Evolutionary conservation across 805 yeast genomes (phyloP).

Genomic region (Candida pseudoglaebosa): DNA sequence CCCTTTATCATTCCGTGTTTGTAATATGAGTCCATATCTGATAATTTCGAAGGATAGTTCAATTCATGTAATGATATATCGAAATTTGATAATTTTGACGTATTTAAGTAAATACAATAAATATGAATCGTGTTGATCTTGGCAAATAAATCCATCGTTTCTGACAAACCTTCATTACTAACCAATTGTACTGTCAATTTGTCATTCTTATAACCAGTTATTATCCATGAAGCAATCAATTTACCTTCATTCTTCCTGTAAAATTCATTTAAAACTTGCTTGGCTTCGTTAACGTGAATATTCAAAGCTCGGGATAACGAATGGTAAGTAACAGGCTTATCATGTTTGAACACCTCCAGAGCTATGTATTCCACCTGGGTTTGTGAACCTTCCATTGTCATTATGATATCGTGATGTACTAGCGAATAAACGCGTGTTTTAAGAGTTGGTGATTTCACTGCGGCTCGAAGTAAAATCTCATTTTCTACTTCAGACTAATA

Average conservation of each 20-base stretch:
- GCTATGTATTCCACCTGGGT: slow-evolving; percentile 30
- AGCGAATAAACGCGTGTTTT: neutral
- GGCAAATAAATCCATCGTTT: slow-evolving; percentile 23
- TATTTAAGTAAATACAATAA: slow-evolving; percentile 27
- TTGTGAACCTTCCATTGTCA: slow-evolving; percentile 31
- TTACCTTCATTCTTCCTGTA: slow-evolving; percentile 30
- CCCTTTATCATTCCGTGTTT: slow-evolving; percentile 32
- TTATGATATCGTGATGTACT: slow-evolving; percentile 5
- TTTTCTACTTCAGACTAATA: no score
- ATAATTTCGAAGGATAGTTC: slow-evolving; percentile 10
- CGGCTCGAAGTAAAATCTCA: neutral
- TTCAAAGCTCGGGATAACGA: slow-evolving; percentile 36
- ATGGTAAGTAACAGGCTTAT: slow-evolving; percentile 36
- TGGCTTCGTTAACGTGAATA: slow-evolving; percentile 38
- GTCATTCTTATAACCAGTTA: slow-evolving; percentile 31
- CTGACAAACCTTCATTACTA: slow-evolving; percentile 22
- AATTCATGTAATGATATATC: slow-evolving; percentile 18
- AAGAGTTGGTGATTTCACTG: neutral
- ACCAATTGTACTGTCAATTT: slow-evolving; percentile 16
- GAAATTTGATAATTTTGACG: slow-evolving; percentile 6
- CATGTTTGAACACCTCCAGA: slow-evolving; percentile 18
- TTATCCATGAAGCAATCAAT: slow-evolving; percentile 38
- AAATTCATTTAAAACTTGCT: slow-evolving; percentile 34
- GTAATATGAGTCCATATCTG: slow-evolving; percentile 16
- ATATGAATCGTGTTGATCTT: slow-evolving; percentile 32